These are phyloP conservation scores for Zopfochytrium polystomum DNA, from an alignment of 371 early-diverging fungal species.

Conservation along the genomic window DNA sequence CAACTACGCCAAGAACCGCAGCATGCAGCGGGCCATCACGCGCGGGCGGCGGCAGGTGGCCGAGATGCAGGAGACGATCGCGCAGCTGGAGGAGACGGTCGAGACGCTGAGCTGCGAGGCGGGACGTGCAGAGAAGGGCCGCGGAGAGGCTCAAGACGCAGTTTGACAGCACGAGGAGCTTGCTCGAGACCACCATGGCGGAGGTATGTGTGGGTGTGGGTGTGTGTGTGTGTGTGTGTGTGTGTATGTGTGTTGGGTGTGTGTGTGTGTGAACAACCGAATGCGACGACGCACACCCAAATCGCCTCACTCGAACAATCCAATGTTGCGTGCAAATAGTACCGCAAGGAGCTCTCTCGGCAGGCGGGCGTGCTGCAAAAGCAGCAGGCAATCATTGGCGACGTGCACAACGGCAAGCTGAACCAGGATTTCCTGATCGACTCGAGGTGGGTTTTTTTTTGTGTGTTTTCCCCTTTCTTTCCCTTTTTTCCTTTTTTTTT, in stretches of 20 bases:
- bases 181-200: constrained; percentile 29
- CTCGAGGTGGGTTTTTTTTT: constrained; percentile 15
- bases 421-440: constrained; percentile 39
- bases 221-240: too few relatives aligned
- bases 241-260: too few relatives aligned
- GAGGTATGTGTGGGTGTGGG: too few relatives aligned
- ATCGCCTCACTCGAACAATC: not conserved
- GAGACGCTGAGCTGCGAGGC: constrained; percentile 27
- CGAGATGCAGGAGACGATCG: constrained; percentile 35
- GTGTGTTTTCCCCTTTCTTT: too few relatives aligned
- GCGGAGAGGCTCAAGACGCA: constrained; percentile 27
- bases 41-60: constrained; percentile 28
- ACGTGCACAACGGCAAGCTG: constrained; percentile 26
- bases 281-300: not conserved
- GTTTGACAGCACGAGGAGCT: constrained; percentile 26
- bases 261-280: not conserved
- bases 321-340: too few relatives aligned
- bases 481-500: not conserved
- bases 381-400: constrained; percentile 27
- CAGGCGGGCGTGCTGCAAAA: constrained; percentile 26
- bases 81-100: constrained; percentile 27
- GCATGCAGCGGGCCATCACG: constrained; percentile 26
- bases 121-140: constrained; percentile 26
- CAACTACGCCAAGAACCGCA: constrained; percentile 39
- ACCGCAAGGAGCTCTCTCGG: constrained; percentile 30